phyloP scores from a whole-genome alignment of 2,329 filamentous ascomycete genomes.

The Fusarium transvaalense region DNA sequence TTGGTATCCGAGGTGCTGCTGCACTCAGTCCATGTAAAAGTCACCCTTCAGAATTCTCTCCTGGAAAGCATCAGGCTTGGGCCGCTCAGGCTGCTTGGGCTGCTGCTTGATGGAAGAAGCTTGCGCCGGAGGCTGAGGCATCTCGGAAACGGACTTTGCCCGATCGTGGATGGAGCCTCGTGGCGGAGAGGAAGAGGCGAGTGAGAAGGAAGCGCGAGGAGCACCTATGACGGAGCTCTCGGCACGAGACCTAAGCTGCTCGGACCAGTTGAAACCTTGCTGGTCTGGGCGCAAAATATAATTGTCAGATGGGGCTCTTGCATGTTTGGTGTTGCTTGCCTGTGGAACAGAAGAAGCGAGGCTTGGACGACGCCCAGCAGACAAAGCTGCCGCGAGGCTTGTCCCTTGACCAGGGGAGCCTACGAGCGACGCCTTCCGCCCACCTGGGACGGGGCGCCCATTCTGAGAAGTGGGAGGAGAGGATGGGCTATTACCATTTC shows the following conservation, averaged over 20 bases:
- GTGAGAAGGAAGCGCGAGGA: constrained; percentile 70
- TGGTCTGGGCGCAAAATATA: constrained; percentile 77
- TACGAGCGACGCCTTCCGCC: constrained; percentile 49
- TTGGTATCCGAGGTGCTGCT: constrained; percentile 8
- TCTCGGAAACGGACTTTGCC: constrained; percentile 76
- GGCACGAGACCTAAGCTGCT: constrained; percentile 91
- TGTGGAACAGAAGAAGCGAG: constrained; percentile 57
- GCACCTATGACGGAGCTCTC: constrained; percentile 78
- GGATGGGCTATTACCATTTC: constrained; percentile 70
- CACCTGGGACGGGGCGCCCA: constrained; percentile 50
- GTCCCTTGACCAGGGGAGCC: constrained; percentile 47
- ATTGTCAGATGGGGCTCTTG: constrained; percentile 75
- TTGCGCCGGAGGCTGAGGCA: constrained; percentile 68
- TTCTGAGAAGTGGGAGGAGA: constrained; percentile 55
- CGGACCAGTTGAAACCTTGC: constrained; percentile 92
- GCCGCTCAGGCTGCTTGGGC: constrained; percentile 58
- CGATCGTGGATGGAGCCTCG: constrained; percentile 68
- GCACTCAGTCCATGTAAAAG: constrained; percentile 90
- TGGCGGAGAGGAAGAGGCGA: constrained; percentile 60
- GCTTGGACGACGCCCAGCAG: constrained; percentile 55
- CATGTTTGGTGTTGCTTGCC: constrained; percentile 70
- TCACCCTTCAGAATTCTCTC: constrained; percentile 98
- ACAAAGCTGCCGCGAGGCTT: constrained; percentile 52
- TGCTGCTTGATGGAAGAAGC: constrained; percentile 57
- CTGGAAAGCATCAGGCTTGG: constrained; percentile 93